Conservation (phyloP, 2,329 filamentous ascomycete species). For the Knufia petricola region DNA sequence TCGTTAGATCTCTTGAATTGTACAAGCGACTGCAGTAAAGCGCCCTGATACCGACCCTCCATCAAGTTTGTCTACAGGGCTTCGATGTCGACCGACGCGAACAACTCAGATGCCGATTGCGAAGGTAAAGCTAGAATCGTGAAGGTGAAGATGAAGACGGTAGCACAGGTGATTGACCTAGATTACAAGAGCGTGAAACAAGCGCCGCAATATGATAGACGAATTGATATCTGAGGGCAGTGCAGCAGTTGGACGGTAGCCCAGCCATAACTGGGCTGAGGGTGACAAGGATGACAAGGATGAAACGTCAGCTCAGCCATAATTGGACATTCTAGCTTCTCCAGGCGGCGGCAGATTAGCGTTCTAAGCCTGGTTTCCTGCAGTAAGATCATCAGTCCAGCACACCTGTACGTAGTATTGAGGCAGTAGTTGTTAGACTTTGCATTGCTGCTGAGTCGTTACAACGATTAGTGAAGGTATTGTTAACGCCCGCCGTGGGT, state of each 20-base stretch:
- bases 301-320: conserved; percentile 1
- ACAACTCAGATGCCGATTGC: too few species aligned
- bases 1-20: too few species aligned
- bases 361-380: not conserved
- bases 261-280: not conserved
- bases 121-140: too few species aligned
- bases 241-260: not conserved
- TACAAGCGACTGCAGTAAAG: not conserved
- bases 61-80: not conserved
- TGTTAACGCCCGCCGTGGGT: too few species aligned
- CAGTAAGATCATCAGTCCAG: not conserved
- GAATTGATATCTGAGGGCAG: not conserved
- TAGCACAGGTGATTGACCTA: not conserved
- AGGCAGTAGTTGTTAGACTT: too few species aligned
- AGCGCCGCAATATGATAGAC: not conserved
- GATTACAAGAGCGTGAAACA: conserved; percentile 2
- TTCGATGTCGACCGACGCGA: not conserved
- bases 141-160: not conserved
- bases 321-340: not conserved
- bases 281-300: not conserved
- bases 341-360: not conserved
- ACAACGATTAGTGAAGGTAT: too few species aligned
- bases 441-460: too few species aligned
- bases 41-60: not conserved
- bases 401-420: too few species aligned